phyloP scores from a whole-genome alignment of 2,329 filamentous ascomycete species.

The Aspergillus eucalypticola region DNA sequence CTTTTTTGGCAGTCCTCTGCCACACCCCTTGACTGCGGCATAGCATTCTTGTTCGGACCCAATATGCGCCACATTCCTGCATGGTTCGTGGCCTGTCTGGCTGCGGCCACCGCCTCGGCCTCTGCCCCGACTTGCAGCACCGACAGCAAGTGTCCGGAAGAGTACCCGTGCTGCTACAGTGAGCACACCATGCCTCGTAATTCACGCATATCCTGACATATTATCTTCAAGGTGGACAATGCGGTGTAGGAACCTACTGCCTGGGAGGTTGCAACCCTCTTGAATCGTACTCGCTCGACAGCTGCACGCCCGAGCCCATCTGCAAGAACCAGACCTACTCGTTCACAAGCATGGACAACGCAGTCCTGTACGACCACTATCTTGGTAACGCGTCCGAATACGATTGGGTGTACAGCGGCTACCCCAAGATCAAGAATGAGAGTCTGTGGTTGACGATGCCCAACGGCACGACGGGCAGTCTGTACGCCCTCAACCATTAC shows the following conservation, averaged over 20 bases:
- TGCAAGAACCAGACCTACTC: conserved; percentile 9
- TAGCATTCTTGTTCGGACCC: background rate
- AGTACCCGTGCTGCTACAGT: conserved; percentile 4
- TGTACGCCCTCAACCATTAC: conserved; percentile 2
- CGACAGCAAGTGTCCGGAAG: conserved; percentile 6
- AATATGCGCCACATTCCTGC: background rate
- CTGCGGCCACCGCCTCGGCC: background rate
- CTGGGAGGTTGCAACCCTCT: conserved; percentile 8
- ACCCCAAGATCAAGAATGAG: conserved; percentile 3
- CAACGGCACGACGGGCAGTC: conserved; percentile 7
- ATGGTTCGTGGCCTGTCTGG: background rate
- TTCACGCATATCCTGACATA: background rate
- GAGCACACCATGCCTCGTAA: background rate
- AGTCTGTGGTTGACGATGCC: conserved; percentile 8
- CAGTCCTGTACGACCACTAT: background rate
- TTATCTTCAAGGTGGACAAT: background rate
- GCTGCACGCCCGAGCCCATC: conserved; percentile 1
- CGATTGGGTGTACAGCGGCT: conserved; percentile 3
- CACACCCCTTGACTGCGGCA: background rate
- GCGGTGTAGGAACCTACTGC: conserved; percentile 6
- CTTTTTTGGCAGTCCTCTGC: background rate
- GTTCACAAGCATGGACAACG: conserved; percentile 1
- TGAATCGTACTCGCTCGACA: conserved; percentile 1
- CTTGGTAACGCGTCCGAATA: conserved; percentile 5
- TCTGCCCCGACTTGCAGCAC: background rate